These are phyloP conservation scores for Petunia axillaris DNA, from an alignment of 257 asterid genomes.

Conservation along the genomic window DNA sequence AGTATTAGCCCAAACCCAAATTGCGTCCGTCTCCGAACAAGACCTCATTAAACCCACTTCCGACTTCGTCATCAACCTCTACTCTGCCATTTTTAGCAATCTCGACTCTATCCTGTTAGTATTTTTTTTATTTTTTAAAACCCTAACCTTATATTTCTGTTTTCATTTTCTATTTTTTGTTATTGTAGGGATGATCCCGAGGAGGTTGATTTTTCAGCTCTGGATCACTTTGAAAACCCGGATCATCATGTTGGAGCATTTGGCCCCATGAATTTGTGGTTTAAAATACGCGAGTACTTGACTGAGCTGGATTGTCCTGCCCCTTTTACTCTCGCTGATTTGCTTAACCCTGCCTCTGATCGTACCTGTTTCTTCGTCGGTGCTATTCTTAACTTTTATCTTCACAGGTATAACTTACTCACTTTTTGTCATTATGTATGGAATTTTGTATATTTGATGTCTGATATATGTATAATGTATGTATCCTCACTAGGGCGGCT, in stretches of 20 bases:
- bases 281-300: conserved; percentile 50
- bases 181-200: conserved; percentile 65
- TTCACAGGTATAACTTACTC: conserved; percentile 55
- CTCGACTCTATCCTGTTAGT: conserved; percentile 56
- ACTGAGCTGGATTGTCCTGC: conserved; percentile 60
- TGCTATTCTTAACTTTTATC: conserved; percentile 73
- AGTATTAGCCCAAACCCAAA: conserved; percentile 50
- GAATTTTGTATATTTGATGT: too few relatives aligned
- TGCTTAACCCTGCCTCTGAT: conserved; percentile 75
- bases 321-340: conserved; percentile 63
- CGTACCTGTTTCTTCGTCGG: conserved; percentile 75
- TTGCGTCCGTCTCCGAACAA: conserved; percentile 63
- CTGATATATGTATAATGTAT: too few relatives aligned
- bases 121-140: not conserved
- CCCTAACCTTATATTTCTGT: conserved; percentile 27
- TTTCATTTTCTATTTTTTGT: not conserved
- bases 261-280: conserved; percentile 54
- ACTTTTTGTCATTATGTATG: too few relatives aligned
- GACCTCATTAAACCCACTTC: conserved; percentile 63
- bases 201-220: conserved; percentile 78
- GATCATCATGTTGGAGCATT: conserved; percentile 73
- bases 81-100: conserved; percentile 55
- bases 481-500: too few relatives aligned
- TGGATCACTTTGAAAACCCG: conserved; percentile 79
- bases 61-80: conserved; percentile 66